Conservation (phyloP, 768 basidiomycete genomes). For the Leccinum truebloodii region DNA sequence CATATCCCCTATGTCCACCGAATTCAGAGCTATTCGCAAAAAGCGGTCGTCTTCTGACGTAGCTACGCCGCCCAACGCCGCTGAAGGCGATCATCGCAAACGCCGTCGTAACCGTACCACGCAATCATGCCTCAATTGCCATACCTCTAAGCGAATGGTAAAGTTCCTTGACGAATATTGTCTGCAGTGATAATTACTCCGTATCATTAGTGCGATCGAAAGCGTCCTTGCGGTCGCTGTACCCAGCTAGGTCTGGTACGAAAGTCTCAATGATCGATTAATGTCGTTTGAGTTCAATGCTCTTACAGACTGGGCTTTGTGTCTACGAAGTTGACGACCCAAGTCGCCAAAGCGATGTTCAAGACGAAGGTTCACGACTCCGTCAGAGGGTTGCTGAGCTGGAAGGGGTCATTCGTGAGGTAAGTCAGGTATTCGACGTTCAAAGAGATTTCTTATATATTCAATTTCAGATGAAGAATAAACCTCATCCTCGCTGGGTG, state of each 20-base stretch:
- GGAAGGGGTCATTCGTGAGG: conserved; percentile 83
- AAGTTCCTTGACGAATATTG: conserved; percentile 5
- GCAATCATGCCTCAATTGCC: conserved; percentile 73
- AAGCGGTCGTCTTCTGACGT: conserved; percentile 30
- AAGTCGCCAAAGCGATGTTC: conserved; percentile 48
- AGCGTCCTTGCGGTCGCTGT: conserved; percentile 50
- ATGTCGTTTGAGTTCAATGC: conserved; percentile 15
- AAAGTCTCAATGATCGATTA: conserved; percentile 28
- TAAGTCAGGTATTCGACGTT: conserved; percentile 26
- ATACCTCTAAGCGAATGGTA: conserved; percentile 75
- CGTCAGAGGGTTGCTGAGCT: conserved; percentile 78
- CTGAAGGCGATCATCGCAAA: conserved; percentile 57
- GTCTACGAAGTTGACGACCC: conserved; percentile 85
- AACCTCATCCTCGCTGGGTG: conserved; percentile 67
- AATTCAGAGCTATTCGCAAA: conserved; percentile 29
- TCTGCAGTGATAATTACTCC: not conserved
- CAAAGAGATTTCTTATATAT: not conserved
- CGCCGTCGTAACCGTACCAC: conserved; percentile 72
- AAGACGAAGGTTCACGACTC: conserved; percentile 66
- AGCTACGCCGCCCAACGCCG: conserved; percentile 26
- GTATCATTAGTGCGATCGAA: conserved; percentile 43
- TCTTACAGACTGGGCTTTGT: conserved; percentile 68
- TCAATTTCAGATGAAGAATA: conserved; percentile 59
- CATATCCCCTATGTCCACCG: conserved; percentile 28
- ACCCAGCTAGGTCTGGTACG: conserved; percentile 42